A percentile compares a stretch with the other conserved stretches of the same genome.
Conservation (phyloP, 2,329 filamentous ascomycete species). For the Fusarium subglutinans region DNA sequence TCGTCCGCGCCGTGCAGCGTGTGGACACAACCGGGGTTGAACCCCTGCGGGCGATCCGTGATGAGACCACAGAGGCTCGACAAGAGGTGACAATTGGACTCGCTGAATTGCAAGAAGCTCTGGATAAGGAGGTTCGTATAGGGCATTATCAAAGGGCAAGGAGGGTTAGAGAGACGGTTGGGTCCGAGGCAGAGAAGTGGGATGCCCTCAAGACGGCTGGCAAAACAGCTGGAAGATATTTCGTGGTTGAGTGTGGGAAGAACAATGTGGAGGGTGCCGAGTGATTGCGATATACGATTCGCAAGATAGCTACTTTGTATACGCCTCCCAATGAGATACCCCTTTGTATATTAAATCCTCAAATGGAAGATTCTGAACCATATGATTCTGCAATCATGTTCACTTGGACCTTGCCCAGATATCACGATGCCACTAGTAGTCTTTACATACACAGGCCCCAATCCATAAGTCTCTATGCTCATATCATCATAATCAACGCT, state of each 20-base stretch:
- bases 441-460: not conserved
- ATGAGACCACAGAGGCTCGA: constrained; percentile 76
- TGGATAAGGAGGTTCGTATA: constrained; percentile 68
- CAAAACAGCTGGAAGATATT: constrained; percentile 75
- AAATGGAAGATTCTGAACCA: not conserved
- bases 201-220: constrained; percentile 74
- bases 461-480: constrained; percentile 20
- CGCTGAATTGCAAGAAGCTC: constrained; percentile 62
- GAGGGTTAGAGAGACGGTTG: constrained; percentile 48
- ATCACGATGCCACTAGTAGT: not conserved
- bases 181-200: constrained; percentile 69
- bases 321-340: constrained; percentile 22
- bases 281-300: not conserved
- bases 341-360: constrained; percentile 8
- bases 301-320: not conserved
- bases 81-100: constrained; percentile 68
- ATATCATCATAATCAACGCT: constrained; percentile 17
- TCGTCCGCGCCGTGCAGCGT: constrained; percentile 85
- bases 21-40: constrained; percentile 78
- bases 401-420: not conserved
- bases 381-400: constrained; percentile 5
- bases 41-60: constrained; percentile 81
- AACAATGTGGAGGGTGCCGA: constrained; percentile 41
- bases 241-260: constrained; percentile 75
- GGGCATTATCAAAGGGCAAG: constrained; percentile 63